Conservation (phyloP, 1,139 yeast genomes). For the Geotrichum carabidarum region DNA sequence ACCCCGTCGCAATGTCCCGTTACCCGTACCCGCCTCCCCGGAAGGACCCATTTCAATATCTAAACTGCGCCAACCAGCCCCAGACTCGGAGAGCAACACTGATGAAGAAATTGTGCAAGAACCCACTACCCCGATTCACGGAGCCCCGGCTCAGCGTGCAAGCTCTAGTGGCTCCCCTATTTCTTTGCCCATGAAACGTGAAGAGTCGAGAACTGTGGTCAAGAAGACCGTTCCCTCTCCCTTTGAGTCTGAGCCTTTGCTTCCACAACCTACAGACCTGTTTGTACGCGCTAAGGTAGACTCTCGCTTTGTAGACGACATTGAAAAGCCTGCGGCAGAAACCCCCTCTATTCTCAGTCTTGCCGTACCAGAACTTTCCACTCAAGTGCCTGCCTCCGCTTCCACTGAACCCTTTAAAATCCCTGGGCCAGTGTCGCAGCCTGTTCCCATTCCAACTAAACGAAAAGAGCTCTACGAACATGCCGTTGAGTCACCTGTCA, state of each 20-base stretch:
- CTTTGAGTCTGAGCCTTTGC: background rate
- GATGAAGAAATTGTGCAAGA: background rate
- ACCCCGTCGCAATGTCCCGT: background rate
- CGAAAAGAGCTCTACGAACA: background rate
- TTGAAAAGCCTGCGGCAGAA: too few relatives aligned
- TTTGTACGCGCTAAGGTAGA: too few relatives aligned
- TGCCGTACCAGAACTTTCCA: too few relatives aligned
- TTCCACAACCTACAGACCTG: background rate
- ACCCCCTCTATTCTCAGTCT: too few relatives aligned
- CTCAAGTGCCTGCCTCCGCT: background rate
- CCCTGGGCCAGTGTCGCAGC: background rate
- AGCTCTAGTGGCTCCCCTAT: constrained; percentile 14
- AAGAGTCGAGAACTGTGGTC: background rate
- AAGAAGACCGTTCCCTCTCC: background rate
- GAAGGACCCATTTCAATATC: background rate
- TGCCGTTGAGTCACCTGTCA: background rate
- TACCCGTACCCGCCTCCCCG: background rate
- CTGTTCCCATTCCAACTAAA: background rate
- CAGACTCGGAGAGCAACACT: background rate
- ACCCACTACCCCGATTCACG: background rate
- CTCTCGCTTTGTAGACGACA: too few relatives aligned
- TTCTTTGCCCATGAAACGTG: background rate
- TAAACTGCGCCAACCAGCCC: background rate
- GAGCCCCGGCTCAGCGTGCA: constrained; percentile 2
- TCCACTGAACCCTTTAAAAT: background rate